Evolutionary conservation across 2,329 filamentous ascomycete genomes (phyloP).

Genomic region (Curvularia eragrostidis): DNA sequence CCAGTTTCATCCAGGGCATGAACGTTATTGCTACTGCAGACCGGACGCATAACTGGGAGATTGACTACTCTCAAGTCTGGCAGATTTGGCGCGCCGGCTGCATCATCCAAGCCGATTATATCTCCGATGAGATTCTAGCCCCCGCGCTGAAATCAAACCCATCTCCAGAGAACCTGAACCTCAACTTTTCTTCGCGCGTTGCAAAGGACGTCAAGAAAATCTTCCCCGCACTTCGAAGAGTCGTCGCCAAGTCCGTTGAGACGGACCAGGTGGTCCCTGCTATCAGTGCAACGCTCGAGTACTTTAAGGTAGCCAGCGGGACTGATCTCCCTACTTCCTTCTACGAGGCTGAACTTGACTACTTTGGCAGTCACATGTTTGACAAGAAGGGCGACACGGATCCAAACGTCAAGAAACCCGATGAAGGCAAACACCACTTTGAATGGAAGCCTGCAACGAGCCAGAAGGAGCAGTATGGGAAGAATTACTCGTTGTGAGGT

Average conservation of each 20-base stretch:
- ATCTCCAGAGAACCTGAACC: constrained; percentile 55
- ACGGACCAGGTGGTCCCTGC: constrained; percentile 67
- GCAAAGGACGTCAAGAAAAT: constrained; percentile 61
- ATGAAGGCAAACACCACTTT: constrained; percentile 67
- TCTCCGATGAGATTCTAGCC: constrained; percentile 64
- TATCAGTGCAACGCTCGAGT: constrained; percentile 69
- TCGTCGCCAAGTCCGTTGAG: constrained; percentile 62
- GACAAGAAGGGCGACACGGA: constrained; percentile 63
- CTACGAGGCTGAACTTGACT: constrained; percentile 74
- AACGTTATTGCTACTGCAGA: constrained; percentile 68
- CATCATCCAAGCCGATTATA: constrained; percentile 72
- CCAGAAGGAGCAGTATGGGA: constrained; percentile 31
- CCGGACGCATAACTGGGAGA: constrained; percentile 64
- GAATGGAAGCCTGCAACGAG: constrained; percentile 63
- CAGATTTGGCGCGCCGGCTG: constrained; percentile 73
- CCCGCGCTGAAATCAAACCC: constrained; percentile 49
- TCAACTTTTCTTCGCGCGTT: constrained; percentile 53
- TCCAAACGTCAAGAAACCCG: constrained; percentile 54
- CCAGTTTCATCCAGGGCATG: constrained; percentile 70
- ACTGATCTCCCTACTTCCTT: constrained; percentile 70
- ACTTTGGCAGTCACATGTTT: constrained; percentile 72
- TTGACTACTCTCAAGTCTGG: constrained; percentile 60
- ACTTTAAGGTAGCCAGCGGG: constrained; percentile 68
- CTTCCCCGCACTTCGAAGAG: constrained; percentile 61
- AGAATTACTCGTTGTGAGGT: constrained; percentile 17